These are phyloP conservation scores for Samsoniella hepiali DNA, from an alignment of 2,329 filamentous ascomycete species.

Conservation along the genomic window DNA sequence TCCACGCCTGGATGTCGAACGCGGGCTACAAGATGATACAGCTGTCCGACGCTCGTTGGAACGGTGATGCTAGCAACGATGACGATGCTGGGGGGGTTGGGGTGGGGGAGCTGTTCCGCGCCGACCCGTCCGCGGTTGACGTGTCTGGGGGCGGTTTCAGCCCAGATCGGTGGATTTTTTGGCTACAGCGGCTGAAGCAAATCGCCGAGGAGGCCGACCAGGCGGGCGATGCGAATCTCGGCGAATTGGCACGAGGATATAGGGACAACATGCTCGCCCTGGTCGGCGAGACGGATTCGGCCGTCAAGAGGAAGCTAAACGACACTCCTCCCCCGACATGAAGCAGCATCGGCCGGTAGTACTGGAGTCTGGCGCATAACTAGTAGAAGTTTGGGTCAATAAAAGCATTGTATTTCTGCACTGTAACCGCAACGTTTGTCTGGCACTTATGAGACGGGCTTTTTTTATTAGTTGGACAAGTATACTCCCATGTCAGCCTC, in stretches of 20 bases:
- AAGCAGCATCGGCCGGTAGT: not conserved
- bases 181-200: slow-evolving; percentile 1
- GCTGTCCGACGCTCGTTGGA: not conserved
- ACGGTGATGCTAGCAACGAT: not conserved
- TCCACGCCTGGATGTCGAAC: not conserved
- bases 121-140: not conserved
- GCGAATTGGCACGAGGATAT: not conserved
- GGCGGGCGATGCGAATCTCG: not conserved
- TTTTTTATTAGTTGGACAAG: no score
- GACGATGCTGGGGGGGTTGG: not conserved
- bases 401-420: no score
- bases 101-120: not conserved
- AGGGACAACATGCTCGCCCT: slow-evolving; percentile 1
- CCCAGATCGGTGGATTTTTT: slow-evolving; percentile 6
- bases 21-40: not conserved
- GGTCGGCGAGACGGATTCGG: not conserved
- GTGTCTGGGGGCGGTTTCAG: not conserved
- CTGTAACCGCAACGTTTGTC: no score
- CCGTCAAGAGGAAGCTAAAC: not conserved
- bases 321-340: not conserved
- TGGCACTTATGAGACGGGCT: no score
- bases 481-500: no score
- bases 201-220: not conserved
- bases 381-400: not conserved
- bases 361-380: not conserved